Evolutionary conservation across 805 yeast species (phyloP), one percentile per base, ranked within the genome.

Genomic region (Priceomyces castillae): DNA sequence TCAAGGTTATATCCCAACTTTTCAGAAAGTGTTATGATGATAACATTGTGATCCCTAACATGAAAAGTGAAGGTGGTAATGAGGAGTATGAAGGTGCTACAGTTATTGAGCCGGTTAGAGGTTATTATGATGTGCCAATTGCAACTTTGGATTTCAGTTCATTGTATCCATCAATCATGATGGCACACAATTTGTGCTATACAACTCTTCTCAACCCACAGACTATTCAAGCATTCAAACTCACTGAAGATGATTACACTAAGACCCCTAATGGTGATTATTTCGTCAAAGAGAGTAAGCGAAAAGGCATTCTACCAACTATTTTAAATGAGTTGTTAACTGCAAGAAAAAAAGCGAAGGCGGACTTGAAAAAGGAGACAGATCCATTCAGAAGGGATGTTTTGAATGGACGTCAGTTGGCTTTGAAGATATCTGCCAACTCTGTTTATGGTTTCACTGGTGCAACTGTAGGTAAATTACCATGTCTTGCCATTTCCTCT

Each of bases 21-120:
- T 94, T 88, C 67, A 76, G 99, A 53, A 95, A 94, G 64, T 95
- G 99, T 60, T 69, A 89, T 15, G 81, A 88, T 52, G 82, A 86
- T 46, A 89, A 86, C 51, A 80, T 92, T 42, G 90, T 94, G 3
- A 84, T 94, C 33, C 99, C 99, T 0, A 92, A 94, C 57, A 74
- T 92, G 80, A 82, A 78, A 53, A 78, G 82, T 46, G 89, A 82
- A 54, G 96, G 95, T 1, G 74, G 84, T 7, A 74, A 80, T 46
- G 98, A 95, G 61, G 98, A 90, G 59, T 94, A 94, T 60, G 99
- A 94, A 64, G 99, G 99, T 71, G 99, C 99, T 4, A 94, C 99
- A 0, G 99, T 94, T 52, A 94, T 94, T 65, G 99, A 95, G 61
- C 99, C 99, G 1, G 74, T 74, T 4, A 80, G 97, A 62, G 99